Base-by-base conservation (phyloP, 768 basidiomycete species). In the Rhodotorula graminis region DNA sequence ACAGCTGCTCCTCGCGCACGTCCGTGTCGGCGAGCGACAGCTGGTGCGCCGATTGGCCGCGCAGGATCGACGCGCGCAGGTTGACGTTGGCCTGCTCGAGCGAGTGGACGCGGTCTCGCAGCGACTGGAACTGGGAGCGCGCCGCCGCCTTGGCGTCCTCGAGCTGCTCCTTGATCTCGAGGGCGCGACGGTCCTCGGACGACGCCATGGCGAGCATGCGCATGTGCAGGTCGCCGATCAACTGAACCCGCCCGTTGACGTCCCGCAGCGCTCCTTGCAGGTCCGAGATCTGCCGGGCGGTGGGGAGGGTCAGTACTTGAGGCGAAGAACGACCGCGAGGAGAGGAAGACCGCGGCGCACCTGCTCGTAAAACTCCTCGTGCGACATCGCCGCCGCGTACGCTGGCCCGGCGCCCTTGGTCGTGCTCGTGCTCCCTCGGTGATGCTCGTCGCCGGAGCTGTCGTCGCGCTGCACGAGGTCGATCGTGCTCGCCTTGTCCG, bases 11-110 rank as follows among this genome's bases (percentile, higher is more conserved):
- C 62, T 73, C 57, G 21, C 74, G 63, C 0, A 71, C 64, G 8
- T 62, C 33, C 33, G 71, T 65, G 57, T 78, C 78, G 5, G 63
- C 61, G 15, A 65, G 25, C 18, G 76, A 52, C 55, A 71, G 67
- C 37, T 55, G 40, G 62, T 62, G 57, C 47, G 29, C 18, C 31
- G 69, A 71, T 27, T 71, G 73, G 5, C 78, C 78, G 58, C 55
- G 61, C 25, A 76, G 76, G 47, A 81, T 80, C 64, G 77, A 73
- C 25, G 60, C 73, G 67, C 55, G 80, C 79, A 70, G 77, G 77
- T 77, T 83, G 68, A 81, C 82, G 65, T 81, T 80, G 29, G 80
- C 78, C 67, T 82, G 82, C 75, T 80, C 81, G 58, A 81, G 76
- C 47, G 72, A 73, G 64, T 80, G 79, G 55, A 82, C 80, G 62